A percentile compares a stretch with the other conserved stretches of the same genome.
These are phyloP conservation scores for Diophrys sp. DNA, from an alignment of 73 alveolate genomes.

Conservation along the genomic window DNA sequence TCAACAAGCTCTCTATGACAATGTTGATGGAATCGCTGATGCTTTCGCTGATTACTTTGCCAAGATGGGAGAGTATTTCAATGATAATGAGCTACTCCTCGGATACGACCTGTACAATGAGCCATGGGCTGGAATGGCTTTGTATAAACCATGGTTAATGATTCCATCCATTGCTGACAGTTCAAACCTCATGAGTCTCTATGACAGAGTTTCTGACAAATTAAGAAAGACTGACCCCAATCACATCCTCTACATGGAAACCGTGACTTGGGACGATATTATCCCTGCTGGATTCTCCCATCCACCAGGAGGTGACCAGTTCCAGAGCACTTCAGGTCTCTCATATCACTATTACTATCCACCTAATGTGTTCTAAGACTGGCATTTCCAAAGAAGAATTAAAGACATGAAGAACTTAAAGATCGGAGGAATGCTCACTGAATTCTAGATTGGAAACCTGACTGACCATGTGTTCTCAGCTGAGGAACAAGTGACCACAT, in stretches of 20 bases:
- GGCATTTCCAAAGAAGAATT: background rate
- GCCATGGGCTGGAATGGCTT: slow-evolving; percentile 77
- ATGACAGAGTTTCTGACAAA: slow-evolving; percentile 40
- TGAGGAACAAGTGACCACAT: background rate
- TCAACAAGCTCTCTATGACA: slow-evolving; percentile 71
- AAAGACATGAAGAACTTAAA: background rate
- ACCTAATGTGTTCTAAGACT: background rate
- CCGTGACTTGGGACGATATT: slow-evolving; percentile 59
- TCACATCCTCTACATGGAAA: slow-evolving; percentile 59
- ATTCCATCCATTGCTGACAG: slow-evolving; percentile 62
- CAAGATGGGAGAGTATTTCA: slow-evolving; percentile 71
- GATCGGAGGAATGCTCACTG: background rate
- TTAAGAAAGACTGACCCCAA: slow-evolving; percentile 55
- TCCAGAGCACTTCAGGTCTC: background rate
- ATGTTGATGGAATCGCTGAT: slow-evolving; percentile 75
- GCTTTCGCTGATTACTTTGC: slow-evolving; percentile 84
- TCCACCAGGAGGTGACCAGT: slow-evolving; percentile 49
- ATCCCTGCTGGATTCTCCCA: slow-evolving; percentile 51
- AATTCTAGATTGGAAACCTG: background rate
- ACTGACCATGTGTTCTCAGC: background rate
- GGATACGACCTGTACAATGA: slow-evolving; percentile 92
- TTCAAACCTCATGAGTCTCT: slow-evolving; percentile 34
- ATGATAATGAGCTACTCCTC: slow-evolving; percentile 61
- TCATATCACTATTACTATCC: background rate
- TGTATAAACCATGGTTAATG: slow-evolving; percentile 44